phyloP scores from a whole-genome alignment of 495 filamentous ascomycete species.

The Aspergillus sparsus region DNA sequence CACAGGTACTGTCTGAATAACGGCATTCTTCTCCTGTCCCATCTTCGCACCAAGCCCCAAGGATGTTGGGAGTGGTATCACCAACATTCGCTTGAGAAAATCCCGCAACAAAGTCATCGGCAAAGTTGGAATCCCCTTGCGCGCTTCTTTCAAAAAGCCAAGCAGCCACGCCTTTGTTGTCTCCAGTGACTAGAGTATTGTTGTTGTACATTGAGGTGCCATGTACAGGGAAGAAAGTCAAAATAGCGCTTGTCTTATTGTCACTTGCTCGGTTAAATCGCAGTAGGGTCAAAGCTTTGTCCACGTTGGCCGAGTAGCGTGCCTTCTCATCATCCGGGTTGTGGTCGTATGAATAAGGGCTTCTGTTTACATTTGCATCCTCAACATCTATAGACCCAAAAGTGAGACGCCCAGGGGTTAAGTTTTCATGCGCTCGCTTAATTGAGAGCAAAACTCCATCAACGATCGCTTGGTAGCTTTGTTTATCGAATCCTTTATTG shows the following conservation, averaged over 20 bases:
- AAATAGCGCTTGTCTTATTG: conserved; percentile 70
- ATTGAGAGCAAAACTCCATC: conserved; percentile 84
- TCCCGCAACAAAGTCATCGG: conserved; percentile 80
- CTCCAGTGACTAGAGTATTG: conserved; percentile 87
- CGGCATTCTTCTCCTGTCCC: conserved; percentile 65
- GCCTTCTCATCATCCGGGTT: conserved; percentile 81
- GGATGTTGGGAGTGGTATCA: conserved; percentile 86
- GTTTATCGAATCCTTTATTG: conserved; percentile 82
- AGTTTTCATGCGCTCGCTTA: conserved; percentile 72
- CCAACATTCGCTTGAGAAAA: conserved; percentile 96
- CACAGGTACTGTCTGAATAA: conserved; percentile 79
- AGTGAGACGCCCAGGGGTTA: conserved; percentile 70
- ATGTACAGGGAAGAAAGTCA: conserved; percentile 95
- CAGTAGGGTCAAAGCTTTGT: conserved; percentile 83
- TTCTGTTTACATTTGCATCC: conserved; percentile 89
- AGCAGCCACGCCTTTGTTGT: conserved; percentile 96
- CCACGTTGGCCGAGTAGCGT: conserved; percentile 73
- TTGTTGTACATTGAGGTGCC: conserved; percentile 91
- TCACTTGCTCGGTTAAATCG: conserved; percentile 74
- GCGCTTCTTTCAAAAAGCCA: conserved; percentile 79
- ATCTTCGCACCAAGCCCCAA: conserved; percentile 82
- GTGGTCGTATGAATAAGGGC: conserved; percentile 85
- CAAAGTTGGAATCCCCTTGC: conserved; percentile 49
- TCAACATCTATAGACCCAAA: conserved; percentile 71
- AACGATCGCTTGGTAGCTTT: conserved; percentile 88